Percentiles rank a stretch among this genome's conserved stretches.
These are phyloP conservation scores for Neocatenulostroma microsporum DNA, from an alignment of 2,329 filamentous ascomycete genomes.

Conservation along the genomic window DNA sequence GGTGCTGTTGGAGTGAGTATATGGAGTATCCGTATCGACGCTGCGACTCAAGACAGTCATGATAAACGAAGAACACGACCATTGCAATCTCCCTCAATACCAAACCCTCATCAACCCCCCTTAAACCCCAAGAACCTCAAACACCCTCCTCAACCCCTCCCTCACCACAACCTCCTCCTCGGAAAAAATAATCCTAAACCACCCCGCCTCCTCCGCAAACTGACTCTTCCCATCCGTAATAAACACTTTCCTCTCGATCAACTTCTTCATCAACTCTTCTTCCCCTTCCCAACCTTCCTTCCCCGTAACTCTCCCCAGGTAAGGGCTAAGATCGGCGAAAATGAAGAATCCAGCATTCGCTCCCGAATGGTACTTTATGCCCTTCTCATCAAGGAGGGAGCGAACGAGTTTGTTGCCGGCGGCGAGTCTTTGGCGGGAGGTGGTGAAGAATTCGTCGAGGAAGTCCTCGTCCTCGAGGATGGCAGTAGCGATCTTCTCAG, in stretches of 20 bases:
- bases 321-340: constrained; percentile 38
- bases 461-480: constrained; percentile 22
- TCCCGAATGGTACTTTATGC: constrained; percentile 32
- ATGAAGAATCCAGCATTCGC: constrained; percentile 42
- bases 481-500: constrained; percentile 26
- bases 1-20: no score
- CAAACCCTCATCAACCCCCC: no score
- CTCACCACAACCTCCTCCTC: constrained; percentile 13
- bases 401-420: constrained; percentile 14
- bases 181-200: constrained; percentile 50
- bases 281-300: constrained; percentile 32
- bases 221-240: constrained; percentile 45
- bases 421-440: constrained; percentile 12
- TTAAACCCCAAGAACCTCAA: constrained; percentile 9
- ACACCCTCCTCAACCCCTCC: constrained; percentile 30
- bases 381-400: constrained; percentile 20
- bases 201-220: constrained; percentile 40
- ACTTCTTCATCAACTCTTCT: constrained; percentile 37
- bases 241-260: constrained; percentile 44
- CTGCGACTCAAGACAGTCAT: no score
- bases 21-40: no score
- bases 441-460: constrained; percentile 4
- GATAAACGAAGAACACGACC: no score
- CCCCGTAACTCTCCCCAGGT: constrained; percentile 28
- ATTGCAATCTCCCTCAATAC: no score